Evolutionary conservation across 495 filamentous ascomycete genomes (phyloP).

Genomic region (Annulohypoxylon maeteangense): DNA sequence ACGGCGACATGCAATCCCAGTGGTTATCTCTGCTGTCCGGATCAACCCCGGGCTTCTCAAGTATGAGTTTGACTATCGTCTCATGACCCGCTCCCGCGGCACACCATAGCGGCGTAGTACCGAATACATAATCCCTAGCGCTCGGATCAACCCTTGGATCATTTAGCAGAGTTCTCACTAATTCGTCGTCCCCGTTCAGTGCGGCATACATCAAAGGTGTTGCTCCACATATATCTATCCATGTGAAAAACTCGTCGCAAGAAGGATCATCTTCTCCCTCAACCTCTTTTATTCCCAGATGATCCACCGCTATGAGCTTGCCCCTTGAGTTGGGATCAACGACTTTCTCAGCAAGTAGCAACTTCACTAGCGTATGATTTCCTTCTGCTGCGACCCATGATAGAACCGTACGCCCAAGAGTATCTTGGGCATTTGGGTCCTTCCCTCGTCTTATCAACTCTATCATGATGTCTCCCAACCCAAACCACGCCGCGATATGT

Average conservation of each 20-base stretch:
- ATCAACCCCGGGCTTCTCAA: neutral
- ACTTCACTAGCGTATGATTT: neutral
- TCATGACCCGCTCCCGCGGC: neutral
- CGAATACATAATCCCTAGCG: neutral
- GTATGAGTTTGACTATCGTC: neutral
- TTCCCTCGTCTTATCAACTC: neutral
- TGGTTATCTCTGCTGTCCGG: neutral
- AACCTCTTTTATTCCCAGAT: neutral
- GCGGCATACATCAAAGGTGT: neutral
- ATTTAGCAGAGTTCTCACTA: neutral
- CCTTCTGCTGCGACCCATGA: neutral
- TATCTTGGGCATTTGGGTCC: neutral
- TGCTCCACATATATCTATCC: neutral
- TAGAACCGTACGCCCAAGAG: neutral
- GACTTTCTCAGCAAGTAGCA: neutral
- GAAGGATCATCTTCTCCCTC: neutral
- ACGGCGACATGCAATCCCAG: neutral
- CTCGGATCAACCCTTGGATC: neutral
- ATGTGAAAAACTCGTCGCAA: neutral
- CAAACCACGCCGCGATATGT: neutral
- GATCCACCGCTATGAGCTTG: neutral
- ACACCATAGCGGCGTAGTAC: neutral
- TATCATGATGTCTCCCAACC: neutral
- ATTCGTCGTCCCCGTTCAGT: neutral
- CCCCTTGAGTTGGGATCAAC: neutral